phyloP scores from a whole-genome alignment of 768 basidiomycete species.

The Scleroderma bovista region DNA sequence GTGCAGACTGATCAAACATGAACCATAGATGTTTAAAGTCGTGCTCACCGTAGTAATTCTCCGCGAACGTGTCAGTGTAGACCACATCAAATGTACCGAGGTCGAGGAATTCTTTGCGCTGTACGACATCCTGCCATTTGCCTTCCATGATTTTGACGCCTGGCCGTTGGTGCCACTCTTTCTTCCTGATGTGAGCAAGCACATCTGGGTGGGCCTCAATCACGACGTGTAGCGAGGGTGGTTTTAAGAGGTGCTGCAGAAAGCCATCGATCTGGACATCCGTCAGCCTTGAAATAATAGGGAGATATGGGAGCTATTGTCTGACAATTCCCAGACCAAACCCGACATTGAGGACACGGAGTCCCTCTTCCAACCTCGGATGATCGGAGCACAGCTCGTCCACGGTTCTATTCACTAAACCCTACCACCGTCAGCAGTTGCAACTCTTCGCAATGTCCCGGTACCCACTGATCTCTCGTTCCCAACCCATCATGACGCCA shows the following conservation, averaged over 20 bases:
- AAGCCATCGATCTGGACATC: conserved; percentile 69
- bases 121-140: conserved; percentile 89
- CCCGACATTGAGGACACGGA: conserved; percentile 83
- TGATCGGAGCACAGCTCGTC: conserved; percentile 51
- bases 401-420: conserved; percentile 73
- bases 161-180: conserved; percentile 72
- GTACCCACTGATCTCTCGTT: conserved; percentile 67
- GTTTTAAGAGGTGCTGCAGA: conserved; percentile 59
- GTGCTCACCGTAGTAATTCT: conserved; percentile 63
- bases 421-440: conserved; percentile 19
- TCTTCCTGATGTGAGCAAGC: conserved; percentile 67
- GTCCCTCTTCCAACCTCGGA: conserved; percentile 35
- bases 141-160: conserved; percentile 82
- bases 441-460: not conserved
- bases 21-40: not conserved
- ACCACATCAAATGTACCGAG: conserved; percentile 81
- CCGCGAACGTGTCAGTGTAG: conserved; percentile 93
- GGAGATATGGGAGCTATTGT: not conserved
- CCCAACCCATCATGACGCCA: conserved; percentile 99
- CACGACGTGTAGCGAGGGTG: conserved; percentile 76
- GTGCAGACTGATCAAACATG: not conserved
- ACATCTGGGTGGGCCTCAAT: conserved; percentile 95
- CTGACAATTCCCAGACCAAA: conserved; percentile 91
- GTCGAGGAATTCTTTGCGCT: conserved; percentile 48
- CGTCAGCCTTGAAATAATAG: conserved; percentile 3